phyloP scores from a whole-genome alignment of 2,329 filamentous ascomycete genomes.

The Verticillium klebahnii region DNA sequence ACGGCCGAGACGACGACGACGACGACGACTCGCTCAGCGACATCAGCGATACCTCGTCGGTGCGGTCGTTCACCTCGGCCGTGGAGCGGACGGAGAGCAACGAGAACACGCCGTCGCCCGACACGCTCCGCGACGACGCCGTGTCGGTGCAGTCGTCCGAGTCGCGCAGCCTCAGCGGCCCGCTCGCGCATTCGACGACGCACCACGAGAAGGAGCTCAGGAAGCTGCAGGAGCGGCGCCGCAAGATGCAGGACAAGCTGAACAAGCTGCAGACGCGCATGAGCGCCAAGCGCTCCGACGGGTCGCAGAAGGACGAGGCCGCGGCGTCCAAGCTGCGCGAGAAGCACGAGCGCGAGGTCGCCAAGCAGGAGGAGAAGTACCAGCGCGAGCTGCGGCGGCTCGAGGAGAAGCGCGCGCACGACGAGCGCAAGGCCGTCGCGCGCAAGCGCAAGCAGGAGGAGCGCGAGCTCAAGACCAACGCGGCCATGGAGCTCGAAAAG shows the following conservation, averaged over 20 bases:
- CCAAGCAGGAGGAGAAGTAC: slow-evolving; percentile 64
- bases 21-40: slow-evolving; percentile 19
- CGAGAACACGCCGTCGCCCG: neutral
- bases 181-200: slow-evolving; percentile 16
- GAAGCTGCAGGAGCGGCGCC: slow-evolving; percentile 57
- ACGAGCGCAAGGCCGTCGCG: slow-evolving; percentile 55
- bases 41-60: slow-evolving; percentile 39
- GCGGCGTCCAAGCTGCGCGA: slow-evolving; percentile 54
- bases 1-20: slow-evolving; percentile 18
- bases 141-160: slow-evolving; percentile 27
- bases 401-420: slow-evolving; percentile 58
- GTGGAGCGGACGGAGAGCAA: slow-evolving; percentile 22
- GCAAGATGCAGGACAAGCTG: slow-evolving; percentile 59
- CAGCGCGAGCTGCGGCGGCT: slow-evolving; percentile 59
- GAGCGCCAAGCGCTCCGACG: slow-evolving; percentile 38
- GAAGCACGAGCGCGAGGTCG: slow-evolving; percentile 58
- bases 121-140: slow-evolving; percentile 9
- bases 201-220: slow-evolving; percentile 59
- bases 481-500: slow-evolving; percentile 49
- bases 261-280: slow-evolving; percentile 48
- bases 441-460: slow-evolving; percentile 45
- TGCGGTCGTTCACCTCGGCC: slow-evolving; percentile 45
- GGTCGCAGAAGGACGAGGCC: slow-evolving; percentile 43
- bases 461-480: slow-evolving; percentile 45
- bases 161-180: slow-evolving; percentile 15